Base-by-base conservation (phyloP, 352 stramenopile genomes). In the Globisporangium spiculum region DNA sequence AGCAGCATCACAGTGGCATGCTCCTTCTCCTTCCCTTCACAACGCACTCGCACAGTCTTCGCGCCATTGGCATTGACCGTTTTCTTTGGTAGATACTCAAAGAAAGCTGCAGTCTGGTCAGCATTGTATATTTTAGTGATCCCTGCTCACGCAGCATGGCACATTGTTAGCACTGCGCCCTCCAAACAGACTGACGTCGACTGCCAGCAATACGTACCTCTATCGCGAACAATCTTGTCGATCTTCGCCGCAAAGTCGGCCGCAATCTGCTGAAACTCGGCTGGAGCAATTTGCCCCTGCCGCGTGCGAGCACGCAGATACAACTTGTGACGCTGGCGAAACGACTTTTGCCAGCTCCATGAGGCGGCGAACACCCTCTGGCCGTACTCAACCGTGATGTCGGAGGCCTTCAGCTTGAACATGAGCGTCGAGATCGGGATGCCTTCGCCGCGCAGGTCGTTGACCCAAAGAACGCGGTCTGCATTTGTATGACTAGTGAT, bases 101-200 rank as follows among this genome's bases (percentile, higher is more conserved):
- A 69, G 20, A 73, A 67, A 3, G 58, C 36, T n/a, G 58, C 57
- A 9, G 70, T 72, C 44, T 75, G 55, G 32, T 77, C 65, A 10
- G 56, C 68, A 34, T 77, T 69, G 27, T 57, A 68, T 20, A 60
- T 59, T 24, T 53, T 53, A 53, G 46, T 53, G 46, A 53, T 26
- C 18, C 18, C 18, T 53, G 46, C 18, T 53, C 46, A 53, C 18
- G 7, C 46, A 53, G 46, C 46, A 26, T 53, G 46, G 46, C 46
- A 53, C 46, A 53, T 53, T 53, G 46, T 53, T 53, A 26, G 46
- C 16, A 53, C 46, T 53, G 46, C 16, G 46, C 18, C 46, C 46
- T 53, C 16, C 10, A 53, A 53, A 53, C 46, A 53, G 46, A 16
- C 46, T 53, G 46, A 53, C 46, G 26, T 53, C 46, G 46, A 26